phyloP scores from a whole-genome alignment of 345 rosid genomes.

The Pugionium dolabratum region DNA sequence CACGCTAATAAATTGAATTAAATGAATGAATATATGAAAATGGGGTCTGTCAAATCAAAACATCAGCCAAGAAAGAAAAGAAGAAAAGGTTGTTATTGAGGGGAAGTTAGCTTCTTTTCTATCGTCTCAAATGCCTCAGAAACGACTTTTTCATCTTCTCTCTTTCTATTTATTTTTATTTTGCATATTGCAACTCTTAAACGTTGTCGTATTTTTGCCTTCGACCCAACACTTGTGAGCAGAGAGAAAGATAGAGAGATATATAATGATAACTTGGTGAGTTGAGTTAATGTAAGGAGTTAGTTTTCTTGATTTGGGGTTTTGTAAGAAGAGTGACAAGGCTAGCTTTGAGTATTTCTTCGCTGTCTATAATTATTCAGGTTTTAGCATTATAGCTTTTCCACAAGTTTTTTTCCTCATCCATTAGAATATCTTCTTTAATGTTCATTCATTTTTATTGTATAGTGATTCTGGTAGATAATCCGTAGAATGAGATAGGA shows the following conservation, averaged over 20 bases:
- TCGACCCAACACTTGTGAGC: too few species aligned
- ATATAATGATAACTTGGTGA: too few species aligned
- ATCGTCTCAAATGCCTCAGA: slow-evolving; percentile 27
- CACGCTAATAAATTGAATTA: neutral
- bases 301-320: slow-evolving; percentile 11
- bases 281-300: too few species aligned
- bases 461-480: too few species aligned
- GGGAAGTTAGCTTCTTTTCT: slow-evolving; percentile 41
- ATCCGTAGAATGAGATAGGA: too few species aligned
- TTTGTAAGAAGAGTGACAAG: slow-evolving; percentile 41
- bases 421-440: too few species aligned
- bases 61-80: slow-evolving; percentile 33
- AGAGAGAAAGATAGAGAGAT: too few species aligned
- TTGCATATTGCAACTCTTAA: too few species aligned
- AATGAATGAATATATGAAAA: slow-evolving; percentile 30
- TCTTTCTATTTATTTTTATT: neutral
- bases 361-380: slow-evolving; percentile 35
- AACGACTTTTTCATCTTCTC: slow-evolving; percentile 29
- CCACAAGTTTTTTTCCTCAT: slow-evolving; percentile 24
- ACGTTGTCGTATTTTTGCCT: too few species aligned
- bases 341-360: slow-evolving; percentile 31
- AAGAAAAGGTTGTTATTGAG: slow-evolving; percentile 36
- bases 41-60: slow-evolving; percentile 32
- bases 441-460: too few species aligned
- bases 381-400: slow-evolving; percentile 33